phyloP scores from a whole-genome alignment of 2,329 filamentous ascomycete species.

The Aspergillus aculeatus region DNA sequence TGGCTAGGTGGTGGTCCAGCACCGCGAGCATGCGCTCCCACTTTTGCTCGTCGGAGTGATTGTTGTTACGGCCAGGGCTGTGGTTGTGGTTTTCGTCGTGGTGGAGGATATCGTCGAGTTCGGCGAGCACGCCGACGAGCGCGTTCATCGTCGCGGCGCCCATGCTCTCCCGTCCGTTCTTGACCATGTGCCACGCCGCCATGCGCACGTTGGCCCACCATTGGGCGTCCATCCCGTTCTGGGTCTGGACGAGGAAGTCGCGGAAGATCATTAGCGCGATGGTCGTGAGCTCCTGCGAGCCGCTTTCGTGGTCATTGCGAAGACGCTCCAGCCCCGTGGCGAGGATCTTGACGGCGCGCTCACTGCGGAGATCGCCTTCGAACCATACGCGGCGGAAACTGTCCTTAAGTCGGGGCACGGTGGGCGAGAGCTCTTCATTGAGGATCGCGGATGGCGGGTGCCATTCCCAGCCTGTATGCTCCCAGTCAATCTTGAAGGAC shows the following conservation, averaged over 20 bases:
- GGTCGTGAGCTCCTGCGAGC: conserved; percentile 58
- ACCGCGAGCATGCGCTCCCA: conserved; percentile 24
- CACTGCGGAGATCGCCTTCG: conserved; percentile 51
- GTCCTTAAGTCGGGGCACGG: conserved; percentile 59
- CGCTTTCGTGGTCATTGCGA: conserved; percentile 58
- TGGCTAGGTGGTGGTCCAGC: conserved; percentile 28
- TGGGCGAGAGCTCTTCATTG: conserved; percentile 48
- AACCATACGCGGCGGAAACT: conserved; percentile 62
- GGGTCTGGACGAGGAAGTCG: conserved; percentile 40
- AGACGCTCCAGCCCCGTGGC: conserved; percentile 50
- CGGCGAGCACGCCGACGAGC: conserved; percentile 25
- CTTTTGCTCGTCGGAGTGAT: conserved; percentile 5
- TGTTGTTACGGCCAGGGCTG: neutral
- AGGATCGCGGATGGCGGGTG: conserved; percentile 53
- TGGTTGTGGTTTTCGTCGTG: conserved; percentile 10
- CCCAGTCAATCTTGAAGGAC: conserved; percentile 59
- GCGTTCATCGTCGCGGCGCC: conserved; percentile 56
- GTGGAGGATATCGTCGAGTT: conserved; percentile 26
- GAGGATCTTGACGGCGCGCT: conserved; percentile 48
- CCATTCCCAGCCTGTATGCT: conserved; percentile 61
- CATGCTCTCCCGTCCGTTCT: conserved; percentile 67
- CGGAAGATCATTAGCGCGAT: conserved; percentile 53
- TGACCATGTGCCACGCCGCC: conserved; percentile 63
- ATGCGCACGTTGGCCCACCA: conserved; percentile 60
- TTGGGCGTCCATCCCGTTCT: conserved; percentile 20